Evolutionary conservation across 2,329 filamentous ascomycete genomes (phyloP).

Genomic region (Diaporthe eres): DNA sequence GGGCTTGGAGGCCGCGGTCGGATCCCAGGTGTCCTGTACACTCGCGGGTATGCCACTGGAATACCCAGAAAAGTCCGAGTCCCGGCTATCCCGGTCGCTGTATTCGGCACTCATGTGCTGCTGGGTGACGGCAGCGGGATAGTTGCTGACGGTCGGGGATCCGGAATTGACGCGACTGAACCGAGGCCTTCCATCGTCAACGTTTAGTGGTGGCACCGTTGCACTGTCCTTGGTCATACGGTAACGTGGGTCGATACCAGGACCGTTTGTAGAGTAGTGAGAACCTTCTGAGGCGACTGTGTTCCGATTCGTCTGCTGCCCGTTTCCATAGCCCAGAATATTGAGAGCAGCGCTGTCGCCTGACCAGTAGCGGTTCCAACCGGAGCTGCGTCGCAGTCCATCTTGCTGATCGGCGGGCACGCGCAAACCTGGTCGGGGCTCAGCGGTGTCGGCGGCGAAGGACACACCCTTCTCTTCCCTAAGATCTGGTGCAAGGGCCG

Average conservation of each 20-base stretch:
- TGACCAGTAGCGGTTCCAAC: slow-evolving; percentile 85
- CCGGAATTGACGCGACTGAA: slow-evolving; percentile 77
- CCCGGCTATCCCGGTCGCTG: slow-evolving; percentile 65
- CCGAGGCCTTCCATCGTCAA: slow-evolving; percentile 72
- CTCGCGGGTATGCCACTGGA: slow-evolving; percentile 78
- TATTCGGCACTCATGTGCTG: slow-evolving; percentile 74
- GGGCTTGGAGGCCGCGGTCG: slow-evolving; percentile 55
- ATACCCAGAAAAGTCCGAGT: slow-evolving; percentile 67
- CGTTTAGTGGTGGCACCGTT: slow-evolving; percentile 76
- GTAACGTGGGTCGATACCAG: slow-evolving; percentile 44
- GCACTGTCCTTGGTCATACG: slow-evolving; percentile 76
- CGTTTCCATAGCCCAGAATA: slow-evolving; percentile 71
- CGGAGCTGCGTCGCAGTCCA: slow-evolving; percentile 73
- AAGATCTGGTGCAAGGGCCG: slow-evolving; percentile 43
- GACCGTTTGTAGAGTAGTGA: slow-evolving; percentile 63
- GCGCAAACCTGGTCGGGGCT: slow-evolving; percentile 54
- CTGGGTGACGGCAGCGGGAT: slow-evolving; percentile 61
- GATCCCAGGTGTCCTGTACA: slow-evolving; percentile 70
- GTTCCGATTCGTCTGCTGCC: slow-evolving; percentile 57
- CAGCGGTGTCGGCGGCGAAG: slow-evolving; percentile 52
- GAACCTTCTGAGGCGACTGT: slow-evolving; percentile 72
- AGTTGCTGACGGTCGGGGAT: slow-evolving; percentile 78
- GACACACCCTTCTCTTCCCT: slow-evolving; percentile 60
- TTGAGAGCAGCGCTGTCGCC: slow-evolving; percentile 76
- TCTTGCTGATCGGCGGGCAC: slow-evolving; percentile 54